Percentiles rank a stretch among this genome's conserved stretches.
Conservation (phyloP, 352 stramenopile genomes). For the Lagenidium giganteum region DNA sequence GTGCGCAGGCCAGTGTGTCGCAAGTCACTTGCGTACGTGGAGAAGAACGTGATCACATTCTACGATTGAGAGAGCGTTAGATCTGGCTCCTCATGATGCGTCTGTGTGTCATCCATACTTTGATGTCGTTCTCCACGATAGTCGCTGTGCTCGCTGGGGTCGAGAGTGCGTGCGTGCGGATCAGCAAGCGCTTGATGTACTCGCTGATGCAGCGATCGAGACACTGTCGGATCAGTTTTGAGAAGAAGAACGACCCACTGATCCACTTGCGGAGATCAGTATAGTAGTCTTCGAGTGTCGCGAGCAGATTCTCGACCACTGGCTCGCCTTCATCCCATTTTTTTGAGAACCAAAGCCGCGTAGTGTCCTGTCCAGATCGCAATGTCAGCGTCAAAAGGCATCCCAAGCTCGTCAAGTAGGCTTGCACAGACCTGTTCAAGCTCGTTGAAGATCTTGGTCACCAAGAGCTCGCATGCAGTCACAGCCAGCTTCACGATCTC, state of each 20-base stretch:
- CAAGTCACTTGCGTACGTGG: conserved; percentile 56
- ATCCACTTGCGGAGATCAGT: conserved; percentile 71
- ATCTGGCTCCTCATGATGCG: too few relatives aligned
- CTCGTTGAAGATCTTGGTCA: conserved; percentile 77
- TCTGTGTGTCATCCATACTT: too few relatives aligned
- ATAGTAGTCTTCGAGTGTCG: conserved; percentile 78
- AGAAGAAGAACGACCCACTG: conserved; percentile 80
- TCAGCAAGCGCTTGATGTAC: conserved; percentile 53
- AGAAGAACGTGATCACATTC: conserved; percentile 71
- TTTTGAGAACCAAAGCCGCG: conserved; percentile 73
- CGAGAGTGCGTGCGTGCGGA: conserved; percentile 53
- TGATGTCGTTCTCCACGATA: conserved; percentile 57
- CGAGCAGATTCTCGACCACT: conserved; percentile 70
- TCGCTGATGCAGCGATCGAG: conserved; percentile 64
- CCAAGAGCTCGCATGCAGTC: conserved; percentile 54
- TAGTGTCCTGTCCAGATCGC: conserved; percentile 39
- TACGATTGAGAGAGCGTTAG: conserved; percentile 5
- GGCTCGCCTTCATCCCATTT: conserved; percentile 77
- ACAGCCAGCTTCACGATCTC: conserved; percentile 77
- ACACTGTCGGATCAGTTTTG: conserved; percentile 66
- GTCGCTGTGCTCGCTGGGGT: conserved; percentile 25
- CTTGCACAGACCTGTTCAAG: conserved; percentile 45
- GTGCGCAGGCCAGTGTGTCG: conserved; percentile 66
- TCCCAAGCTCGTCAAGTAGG: background rate
- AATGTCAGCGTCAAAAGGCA: conserved; percentile 1